These are phyloP conservation scores for Rhodotorula kratochvilovae DNA, from an alignment of 768 basidiomycete genomes.

Conservation along the genomic window DNA sequence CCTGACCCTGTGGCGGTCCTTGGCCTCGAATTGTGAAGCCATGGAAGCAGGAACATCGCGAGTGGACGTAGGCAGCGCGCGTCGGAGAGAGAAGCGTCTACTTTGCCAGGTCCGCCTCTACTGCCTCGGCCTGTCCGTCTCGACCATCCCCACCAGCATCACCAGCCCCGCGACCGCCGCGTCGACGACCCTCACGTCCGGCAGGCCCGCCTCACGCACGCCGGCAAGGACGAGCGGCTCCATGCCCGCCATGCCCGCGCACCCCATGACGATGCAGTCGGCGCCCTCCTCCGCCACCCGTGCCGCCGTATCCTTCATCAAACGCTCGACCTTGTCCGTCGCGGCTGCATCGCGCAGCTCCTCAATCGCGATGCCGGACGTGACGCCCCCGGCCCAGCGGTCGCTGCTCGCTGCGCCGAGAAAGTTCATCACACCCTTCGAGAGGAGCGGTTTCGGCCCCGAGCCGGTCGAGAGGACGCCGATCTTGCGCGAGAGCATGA, in stretches of 20 bases:
- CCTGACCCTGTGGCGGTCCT: too few species aligned
- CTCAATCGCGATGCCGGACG: constrained; percentile 30
- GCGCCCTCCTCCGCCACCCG: constrained; percentile 28
- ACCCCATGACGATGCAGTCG: constrained; percentile 36
- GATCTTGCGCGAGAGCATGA: constrained; percentile 28
- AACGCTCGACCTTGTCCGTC: constrained; percentile 26
- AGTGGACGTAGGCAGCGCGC: too few species aligned
- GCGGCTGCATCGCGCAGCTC: constrained; percentile 19
- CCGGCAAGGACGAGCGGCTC: constrained; percentile 27
- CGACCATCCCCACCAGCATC: constrained; percentile 29
- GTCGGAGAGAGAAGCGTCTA: too few species aligned
- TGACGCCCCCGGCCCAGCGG: constrained; percentile 31
- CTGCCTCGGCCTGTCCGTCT: background rate
- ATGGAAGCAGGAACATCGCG: too few species aligned
- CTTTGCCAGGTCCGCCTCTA: too few species aligned
- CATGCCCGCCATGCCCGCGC: constrained; percentile 38
- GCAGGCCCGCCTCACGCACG: constrained; percentile 27
- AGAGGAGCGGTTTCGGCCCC: constrained; percentile 34
- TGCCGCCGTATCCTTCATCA: constrained; percentile 29
- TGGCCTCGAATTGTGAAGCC: too few species aligned
- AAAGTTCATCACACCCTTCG: constrained; percentile 33
- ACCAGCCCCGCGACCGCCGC: constrained; percentile 25
- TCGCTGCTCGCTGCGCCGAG: constrained; percentile 32
- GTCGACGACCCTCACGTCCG: constrained; percentile 35
- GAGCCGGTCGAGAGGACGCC: constrained; percentile 37